phyloP scores from a whole-genome alignment of 805 yeast genomes.

The Cyberlindnera japonica region DNA sequence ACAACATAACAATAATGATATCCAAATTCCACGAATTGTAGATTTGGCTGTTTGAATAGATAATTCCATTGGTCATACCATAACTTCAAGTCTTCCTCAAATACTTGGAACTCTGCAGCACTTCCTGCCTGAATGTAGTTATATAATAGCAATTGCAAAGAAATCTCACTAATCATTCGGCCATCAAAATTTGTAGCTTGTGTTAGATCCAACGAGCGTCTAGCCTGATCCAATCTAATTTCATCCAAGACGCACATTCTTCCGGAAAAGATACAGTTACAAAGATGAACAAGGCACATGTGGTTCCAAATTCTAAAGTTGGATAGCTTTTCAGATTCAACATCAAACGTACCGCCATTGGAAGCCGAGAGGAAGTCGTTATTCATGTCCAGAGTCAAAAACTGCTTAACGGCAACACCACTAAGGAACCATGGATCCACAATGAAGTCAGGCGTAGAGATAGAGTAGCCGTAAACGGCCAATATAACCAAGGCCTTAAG shows the following conservation, averaged over 20 bases:
- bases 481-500: constrained; percentile 65
- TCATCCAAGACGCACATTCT: constrained; percentile 61
- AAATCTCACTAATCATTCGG: constrained; percentile 75
- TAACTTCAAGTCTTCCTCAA: constrained; percentile 44
- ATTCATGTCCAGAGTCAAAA: constrained; percentile 45
- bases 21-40: constrained; percentile 71
- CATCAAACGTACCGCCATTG: constrained; percentile 19
- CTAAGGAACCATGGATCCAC: constrained; percentile 72
- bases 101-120: constrained; percentile 29
- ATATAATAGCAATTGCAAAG: constrained; percentile 55
- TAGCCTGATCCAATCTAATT: constrained; percentile 53
- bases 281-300: constrained; percentile 60
- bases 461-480: constrained; percentile 59
- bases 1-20: constrained; percentile 58
- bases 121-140: constrained; percentile 47
- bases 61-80: constrained; percentile 74
- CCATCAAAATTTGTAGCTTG: constrained; percentile 76
- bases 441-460: constrained; percentile 48
- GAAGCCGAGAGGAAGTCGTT: constrained; percentile 17
- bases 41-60: constrained; percentile 62
- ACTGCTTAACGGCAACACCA: constrained; percentile 61
- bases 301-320: constrained; percentile 70
- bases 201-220: constrained; percentile 51
- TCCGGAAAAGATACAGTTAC: constrained; percentile 64
- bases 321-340: constrained; percentile 37